These are phyloP conservation scores for Skeletonema costatum DNA, from an alignment of 108 stramenopile genomes.

Conservation along the genomic window DNA sequence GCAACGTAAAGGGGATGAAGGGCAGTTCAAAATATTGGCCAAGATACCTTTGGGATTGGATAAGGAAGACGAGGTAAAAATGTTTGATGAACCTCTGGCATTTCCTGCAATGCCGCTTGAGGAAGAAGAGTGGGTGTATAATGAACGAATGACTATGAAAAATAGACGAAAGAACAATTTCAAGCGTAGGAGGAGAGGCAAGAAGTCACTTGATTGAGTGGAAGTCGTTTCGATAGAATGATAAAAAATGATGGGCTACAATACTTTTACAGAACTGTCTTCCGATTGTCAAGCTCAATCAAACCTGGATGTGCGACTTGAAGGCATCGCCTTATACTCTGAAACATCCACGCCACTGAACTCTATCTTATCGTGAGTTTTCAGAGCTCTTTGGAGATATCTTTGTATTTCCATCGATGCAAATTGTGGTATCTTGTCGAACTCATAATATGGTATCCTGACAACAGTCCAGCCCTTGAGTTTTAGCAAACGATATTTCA, in stretches of 20 bases:
- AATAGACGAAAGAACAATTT: slow-evolving; percentile 45
- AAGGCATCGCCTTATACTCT: slow-evolving; percentile 73
- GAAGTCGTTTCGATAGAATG: background rate
- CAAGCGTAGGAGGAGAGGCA: slow-evolving; percentile 22
- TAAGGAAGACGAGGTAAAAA: slow-evolving; percentile 4
- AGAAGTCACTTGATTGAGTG: background rate
- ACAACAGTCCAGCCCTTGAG: slow-evolving; percentile 86
- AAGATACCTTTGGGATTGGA: slow-evolving; percentile 40
- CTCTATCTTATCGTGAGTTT: slow-evolving; percentile 78
- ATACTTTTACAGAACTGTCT: slow-evolving; percentile 1
- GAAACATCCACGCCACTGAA: slow-evolving; percentile 84
- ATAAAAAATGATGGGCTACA: background rate
- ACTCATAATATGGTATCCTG: slow-evolving; percentile 87
- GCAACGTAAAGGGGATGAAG: slow-evolving; percentile 67
- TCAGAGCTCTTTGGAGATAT: slow-evolving; percentile 83
- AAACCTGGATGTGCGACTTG: slow-evolving; percentile 69
- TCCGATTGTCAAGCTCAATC: slow-evolving; percentile 48
- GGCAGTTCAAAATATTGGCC: slow-evolving; percentile 74
- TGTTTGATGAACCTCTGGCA: slow-evolving; percentile 50
- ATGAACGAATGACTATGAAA: slow-evolving; percentile 73
- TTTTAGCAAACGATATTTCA: slow-evolving; percentile 86
- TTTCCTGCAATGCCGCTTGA: slow-evolving; percentile 72
- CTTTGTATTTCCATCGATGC: slow-evolving; percentile 90
- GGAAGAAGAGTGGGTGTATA: slow-evolving; percentile 78
- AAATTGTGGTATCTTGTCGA: slow-evolving; percentile 90